Evolutionary conservation across 108 stramenopile species (phyloP).

Genomic region (Cyclotella kingstonii): DNA sequence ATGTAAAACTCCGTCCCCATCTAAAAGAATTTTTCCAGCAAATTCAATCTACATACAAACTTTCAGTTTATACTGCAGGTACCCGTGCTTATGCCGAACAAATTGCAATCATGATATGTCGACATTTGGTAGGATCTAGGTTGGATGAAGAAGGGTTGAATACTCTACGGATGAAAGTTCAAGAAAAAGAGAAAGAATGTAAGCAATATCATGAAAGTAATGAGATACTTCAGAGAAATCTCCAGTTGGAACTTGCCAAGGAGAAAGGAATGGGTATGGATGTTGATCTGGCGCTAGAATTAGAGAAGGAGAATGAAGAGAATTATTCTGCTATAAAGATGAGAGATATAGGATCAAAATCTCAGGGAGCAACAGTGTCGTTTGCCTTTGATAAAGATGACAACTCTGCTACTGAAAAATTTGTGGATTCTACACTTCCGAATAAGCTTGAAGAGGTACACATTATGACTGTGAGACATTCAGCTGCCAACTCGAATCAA

Average conservation of each 20-base stretch:
- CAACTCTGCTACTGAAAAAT: background rate
- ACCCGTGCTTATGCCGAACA: conserved; percentile 86
- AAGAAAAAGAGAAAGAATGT: conserved; percentile 25
- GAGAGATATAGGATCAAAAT: background rate
- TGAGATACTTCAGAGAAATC: conserved; percentile 12
- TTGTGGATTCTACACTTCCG: background rate
- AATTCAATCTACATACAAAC: conserved; percentile 63
- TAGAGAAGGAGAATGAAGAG: conserved; percentile 12
- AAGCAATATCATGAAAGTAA: conserved; percentile 15
- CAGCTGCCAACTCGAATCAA: too few relatives aligned
- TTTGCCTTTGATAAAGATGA: background rate
- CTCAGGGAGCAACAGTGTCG: background rate
- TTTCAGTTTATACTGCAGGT: conserved; percentile 88
- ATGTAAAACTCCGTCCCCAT: conserved; percentile 79
- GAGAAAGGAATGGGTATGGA: background rate
- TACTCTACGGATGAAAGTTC: conserved; percentile 41
- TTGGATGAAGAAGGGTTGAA: conserved; percentile 45
- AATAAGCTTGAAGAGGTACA: background rate
- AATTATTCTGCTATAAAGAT: background rate
- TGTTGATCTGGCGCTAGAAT: conserved; percentile 1
- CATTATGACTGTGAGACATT: background rate
- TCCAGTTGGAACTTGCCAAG: conserved; percentile 16
- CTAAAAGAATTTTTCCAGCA: conserved; percentile 67
- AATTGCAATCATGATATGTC: conserved; percentile 74
- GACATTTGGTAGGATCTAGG: conserved; percentile 58